Evolutionary conservation across 441 rosid species (phyloP).

Genomic region (Francoa sonchifolia): DNA sequence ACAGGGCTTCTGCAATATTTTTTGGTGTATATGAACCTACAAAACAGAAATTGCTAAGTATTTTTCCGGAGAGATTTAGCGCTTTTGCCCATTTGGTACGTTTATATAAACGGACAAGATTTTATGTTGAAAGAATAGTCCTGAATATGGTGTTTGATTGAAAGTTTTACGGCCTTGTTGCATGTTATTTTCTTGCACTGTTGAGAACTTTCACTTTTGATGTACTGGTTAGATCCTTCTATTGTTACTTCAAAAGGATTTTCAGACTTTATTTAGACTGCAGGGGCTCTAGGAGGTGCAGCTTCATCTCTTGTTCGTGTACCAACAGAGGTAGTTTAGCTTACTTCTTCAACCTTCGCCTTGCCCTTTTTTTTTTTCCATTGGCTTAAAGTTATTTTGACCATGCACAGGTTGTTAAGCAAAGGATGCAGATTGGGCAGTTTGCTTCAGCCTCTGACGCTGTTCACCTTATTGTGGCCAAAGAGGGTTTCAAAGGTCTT

Average conservation of each 20-base stretch:
- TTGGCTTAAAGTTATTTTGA: no score
- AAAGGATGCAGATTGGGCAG: slow-evolving; percentile 87
- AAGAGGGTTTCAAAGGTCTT: slow-evolving; percentile 78
- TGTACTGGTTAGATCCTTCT: slow-evolving; percentile 3
- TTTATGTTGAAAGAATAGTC: no score
- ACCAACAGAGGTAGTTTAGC: slow-evolving; percentile 69
- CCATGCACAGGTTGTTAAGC: slow-evolving; percentile 96
- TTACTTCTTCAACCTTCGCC: background rate
- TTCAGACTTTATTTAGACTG: slow-evolving; percentile 40
- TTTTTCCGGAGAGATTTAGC: slow-evolving; percentile 70
- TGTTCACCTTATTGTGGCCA: slow-evolving; percentile 54
- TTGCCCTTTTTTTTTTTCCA: slow-evolving; percentile 14
- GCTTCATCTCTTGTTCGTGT: slow-evolving; percentile 95
- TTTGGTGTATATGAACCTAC: slow-evolving; percentile 93
- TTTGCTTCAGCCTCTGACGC: slow-evolving; percentile 68
- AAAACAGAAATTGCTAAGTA: slow-evolving; percentile 70
- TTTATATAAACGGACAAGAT: no score
- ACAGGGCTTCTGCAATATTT: slow-evolving; percentile 90
- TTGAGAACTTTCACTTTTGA: no score
- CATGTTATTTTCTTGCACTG: background rate
- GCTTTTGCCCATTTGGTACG: slow-evolving; percentile 91
- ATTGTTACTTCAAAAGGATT: slow-evolving; percentile 6
- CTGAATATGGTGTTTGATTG: background rate
- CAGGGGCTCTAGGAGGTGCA: slow-evolving; percentile 89
- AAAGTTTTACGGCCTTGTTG: background rate